Evolutionary conservation across 192 early-diverging fungal species (phyloP).

Genomic region (Chytriomyces confervae): DNA sequence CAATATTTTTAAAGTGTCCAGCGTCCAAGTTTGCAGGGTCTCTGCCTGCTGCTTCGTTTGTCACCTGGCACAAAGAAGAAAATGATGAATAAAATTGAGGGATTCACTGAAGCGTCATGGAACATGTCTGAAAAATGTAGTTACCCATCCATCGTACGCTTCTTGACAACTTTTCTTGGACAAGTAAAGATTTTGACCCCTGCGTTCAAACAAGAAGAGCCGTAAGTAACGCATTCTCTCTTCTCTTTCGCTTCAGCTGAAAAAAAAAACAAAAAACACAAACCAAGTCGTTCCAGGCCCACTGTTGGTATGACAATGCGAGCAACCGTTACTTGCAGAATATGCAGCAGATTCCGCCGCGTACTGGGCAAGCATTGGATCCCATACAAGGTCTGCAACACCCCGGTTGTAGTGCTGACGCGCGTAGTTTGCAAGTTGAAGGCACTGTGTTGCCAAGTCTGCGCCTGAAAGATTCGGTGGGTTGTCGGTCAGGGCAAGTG

Average conservation of each 20-base stretch:
- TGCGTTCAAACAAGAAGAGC: no score
- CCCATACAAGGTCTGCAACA: constrained; percentile 3
- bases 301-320: constrained; percentile 20
- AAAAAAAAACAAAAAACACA: neutral
- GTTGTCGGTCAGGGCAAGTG: neutral
- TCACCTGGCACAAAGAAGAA: neutral
- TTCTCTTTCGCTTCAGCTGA: neutral
- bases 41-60: constrained; percentile 20
- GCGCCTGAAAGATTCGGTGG: neutral
- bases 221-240: neutral
- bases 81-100: no score
- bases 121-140: no score
- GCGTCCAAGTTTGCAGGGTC: neutral
- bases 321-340: constrained; percentile 1
- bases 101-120: no score
- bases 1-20: constrained; percentile 21
- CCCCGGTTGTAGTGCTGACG: constrained; percentile 31
- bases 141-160: constrained; percentile 22
- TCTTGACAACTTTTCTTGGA: neutral
- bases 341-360: neutral
- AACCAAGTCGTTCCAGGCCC: constrained; percentile 16
- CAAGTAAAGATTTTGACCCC: constrained; percentile 19
- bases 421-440: constrained; percentile 23
- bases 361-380: neutral
- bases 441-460: neutral